These are phyloP conservation scores for Ministeria vibrans DNA, from an alignment of 78 protist genomes.

Conservation along the genomic window DNA sequence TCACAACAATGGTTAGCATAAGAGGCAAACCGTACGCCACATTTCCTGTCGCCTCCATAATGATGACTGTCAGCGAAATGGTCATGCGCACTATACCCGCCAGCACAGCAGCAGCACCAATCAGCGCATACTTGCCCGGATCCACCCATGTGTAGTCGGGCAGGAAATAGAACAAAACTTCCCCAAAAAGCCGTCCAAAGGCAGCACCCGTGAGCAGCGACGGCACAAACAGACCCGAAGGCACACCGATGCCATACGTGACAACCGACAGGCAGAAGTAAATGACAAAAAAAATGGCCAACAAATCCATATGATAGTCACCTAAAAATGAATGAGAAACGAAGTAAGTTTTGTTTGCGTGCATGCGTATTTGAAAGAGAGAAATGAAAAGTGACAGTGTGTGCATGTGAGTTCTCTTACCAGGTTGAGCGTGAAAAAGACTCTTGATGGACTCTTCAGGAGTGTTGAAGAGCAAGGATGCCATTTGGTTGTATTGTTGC, in stretches of 20 bases:
- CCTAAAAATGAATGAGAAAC: no score
- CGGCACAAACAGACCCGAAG: constrained; percentile 81
- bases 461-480: background rate
- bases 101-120: constrained; percentile 81
- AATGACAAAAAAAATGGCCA: constrained; percentile 44
- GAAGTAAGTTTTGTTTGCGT: background rate
- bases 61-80: constrained; percentile 65
- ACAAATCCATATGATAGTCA: constrained; percentile 3
- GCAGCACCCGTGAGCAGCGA: constrained; percentile 76
- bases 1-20: constrained; percentile 63
- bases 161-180: background rate
- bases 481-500: background rate
- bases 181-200: constrained; percentile 76
- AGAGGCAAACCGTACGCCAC: constrained; percentile 52
- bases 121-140: constrained; percentile 45
- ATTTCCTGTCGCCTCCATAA: constrained; percentile 61
- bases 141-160: constrained; percentile 1
- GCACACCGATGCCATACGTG: constrained; percentile 74
- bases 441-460: constrained; percentile 17
- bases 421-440: constrained; percentile 10
- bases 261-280: constrained; percentile 46
- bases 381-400: background rate
- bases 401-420: background rate
- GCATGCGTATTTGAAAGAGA: background rate
- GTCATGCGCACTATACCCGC: constrained; percentile 84